phyloP scores from a whole-genome alignment of 306 rosid genomes.

The Trifolium repens region DNA sequence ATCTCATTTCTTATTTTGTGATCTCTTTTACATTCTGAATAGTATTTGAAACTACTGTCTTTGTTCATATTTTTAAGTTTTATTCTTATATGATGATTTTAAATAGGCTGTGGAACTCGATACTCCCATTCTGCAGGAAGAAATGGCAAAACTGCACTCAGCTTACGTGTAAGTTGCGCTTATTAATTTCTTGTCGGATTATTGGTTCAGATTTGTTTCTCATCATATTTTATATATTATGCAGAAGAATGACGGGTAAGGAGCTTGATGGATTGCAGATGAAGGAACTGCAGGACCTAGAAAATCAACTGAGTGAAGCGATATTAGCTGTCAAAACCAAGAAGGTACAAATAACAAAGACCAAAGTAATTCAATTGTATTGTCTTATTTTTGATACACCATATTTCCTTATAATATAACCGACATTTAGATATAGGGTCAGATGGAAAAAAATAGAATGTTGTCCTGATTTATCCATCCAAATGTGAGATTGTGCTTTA shows the following conservation, averaged over 20 bases:
- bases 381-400: background rate
- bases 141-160: background rate
- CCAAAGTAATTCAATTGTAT: constrained; percentile 3
- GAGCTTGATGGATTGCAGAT: constrained; percentile 68
- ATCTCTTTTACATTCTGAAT: too few species aligned
- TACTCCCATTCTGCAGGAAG: background rate
- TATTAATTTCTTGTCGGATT: background rate
- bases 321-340: constrained; percentile 59
- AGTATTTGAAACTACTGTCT: background rate
- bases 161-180: background rate
- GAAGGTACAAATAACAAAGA: constrained; percentile 52
- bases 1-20: too few species aligned
- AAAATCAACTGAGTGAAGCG: constrained; percentile 64
- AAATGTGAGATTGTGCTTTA: too few species aligned
- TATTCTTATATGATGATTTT: background rate
- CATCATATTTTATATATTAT: constrained; percentile 20
- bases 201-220: constrained; percentile 12
- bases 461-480: too few species aligned
- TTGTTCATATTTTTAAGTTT: background rate
- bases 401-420: too few species aligned
- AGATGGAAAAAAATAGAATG: too few species aligned
- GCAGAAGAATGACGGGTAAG: constrained; percentile 69
- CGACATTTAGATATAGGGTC: background rate
- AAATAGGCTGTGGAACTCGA: constrained; percentile 14
- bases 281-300: constrained; percentile 61